A percentile compares a stretch with the other conserved stretches of the same genome.
phyloP scores from a whole-genome alignment of 2,329 filamentous ascomycete species.

The Aspergillus fijiensis region DNA sequence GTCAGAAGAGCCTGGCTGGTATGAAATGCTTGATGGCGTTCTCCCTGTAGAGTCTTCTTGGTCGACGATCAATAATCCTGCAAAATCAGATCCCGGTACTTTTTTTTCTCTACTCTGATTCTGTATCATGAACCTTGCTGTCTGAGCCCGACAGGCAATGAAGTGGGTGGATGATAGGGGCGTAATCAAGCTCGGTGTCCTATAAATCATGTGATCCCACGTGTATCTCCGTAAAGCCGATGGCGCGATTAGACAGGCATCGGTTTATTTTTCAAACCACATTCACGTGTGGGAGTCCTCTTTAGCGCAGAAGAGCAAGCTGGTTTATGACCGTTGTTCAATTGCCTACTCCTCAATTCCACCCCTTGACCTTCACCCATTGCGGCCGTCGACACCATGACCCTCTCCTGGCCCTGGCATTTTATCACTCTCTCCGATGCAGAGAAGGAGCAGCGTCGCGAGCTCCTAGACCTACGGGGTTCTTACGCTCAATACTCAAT shows the following conservation, averaged over 20 bases:
- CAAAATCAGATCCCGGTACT: conserved; percentile 12
- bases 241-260: conserved; percentile 2
- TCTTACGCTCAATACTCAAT: conserved; percentile 57
- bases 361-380: not conserved
- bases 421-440: conserved; percentile 53
- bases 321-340: not conserved
- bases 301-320: not conserved
- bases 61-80: conserved; percentile 26
- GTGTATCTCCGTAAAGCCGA: conserved; percentile 3
- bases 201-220: conserved; percentile 3
- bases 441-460: conserved; percentile 52
- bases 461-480: conserved; percentile 56
- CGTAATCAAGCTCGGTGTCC: not conserved
- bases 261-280: not conserved
- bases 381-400: conserved; percentile 18
- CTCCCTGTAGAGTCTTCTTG: conserved; percentile 37
- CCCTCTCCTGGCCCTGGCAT: conserved; percentile 47
- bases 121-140: not conserved
- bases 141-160: not conserved
- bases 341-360: no score
- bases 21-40: conserved; percentile 39
- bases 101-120: not conserved
- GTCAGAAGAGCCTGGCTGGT: conserved; percentile 33
- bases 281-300: not conserved
- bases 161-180: not conserved